Evolutionary conservation across 2,329 filamentous ascomycete species (phyloP).

Genomic region (Hymenoscyphus fructigenus): DNA sequence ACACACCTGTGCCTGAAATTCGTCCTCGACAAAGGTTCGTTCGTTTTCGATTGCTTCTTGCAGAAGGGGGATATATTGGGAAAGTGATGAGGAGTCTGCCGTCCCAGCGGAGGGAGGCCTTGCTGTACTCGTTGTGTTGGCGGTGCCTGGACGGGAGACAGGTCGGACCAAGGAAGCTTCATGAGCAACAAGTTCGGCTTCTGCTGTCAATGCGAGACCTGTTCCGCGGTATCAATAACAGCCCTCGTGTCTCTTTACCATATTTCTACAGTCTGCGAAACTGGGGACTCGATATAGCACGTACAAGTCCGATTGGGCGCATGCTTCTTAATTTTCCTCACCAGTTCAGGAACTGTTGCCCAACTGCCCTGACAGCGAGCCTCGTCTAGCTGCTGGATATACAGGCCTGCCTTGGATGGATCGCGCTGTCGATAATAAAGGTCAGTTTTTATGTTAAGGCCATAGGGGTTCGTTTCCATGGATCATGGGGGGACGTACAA

Average conservation of each 20-base stretch:
- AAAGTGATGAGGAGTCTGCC: conserved; percentile 28
- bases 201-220: conserved; percentile 71
- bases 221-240: conserved; percentile 25
- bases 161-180: conserved; percentile 44
- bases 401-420: conserved; percentile 75
- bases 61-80: conserved; percentile 41
- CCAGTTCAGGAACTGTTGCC: conserved; percentile 81
- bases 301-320: conserved; percentile 81
- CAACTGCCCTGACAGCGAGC: conserved; percentile 87
- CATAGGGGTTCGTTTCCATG: background rate
- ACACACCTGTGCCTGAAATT: conserved; percentile 79
- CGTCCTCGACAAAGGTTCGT: conserved; percentile 52
- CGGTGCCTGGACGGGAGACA: conserved; percentile 19
- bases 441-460: conserved; percentile 11
- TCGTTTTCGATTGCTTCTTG: conserved; percentile 59
- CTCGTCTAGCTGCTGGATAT: conserved; percentile 78
- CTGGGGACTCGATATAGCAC: conserved; percentile 31
- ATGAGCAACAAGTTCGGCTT: conserved; percentile 65
- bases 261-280: background rate
- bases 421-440: conserved; percentile 30
- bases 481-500: conserved; percentile 1
- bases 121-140: conserved; percentile 14
- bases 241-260: conserved; percentile 3
- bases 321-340: conserved; percentile 93
- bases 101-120: conserved; percentile 24